These are phyloP conservation scores for Metrosideros polymorpha DNA, from an alignment of 441 rosid species.

Conservation along the genomic window DNA sequence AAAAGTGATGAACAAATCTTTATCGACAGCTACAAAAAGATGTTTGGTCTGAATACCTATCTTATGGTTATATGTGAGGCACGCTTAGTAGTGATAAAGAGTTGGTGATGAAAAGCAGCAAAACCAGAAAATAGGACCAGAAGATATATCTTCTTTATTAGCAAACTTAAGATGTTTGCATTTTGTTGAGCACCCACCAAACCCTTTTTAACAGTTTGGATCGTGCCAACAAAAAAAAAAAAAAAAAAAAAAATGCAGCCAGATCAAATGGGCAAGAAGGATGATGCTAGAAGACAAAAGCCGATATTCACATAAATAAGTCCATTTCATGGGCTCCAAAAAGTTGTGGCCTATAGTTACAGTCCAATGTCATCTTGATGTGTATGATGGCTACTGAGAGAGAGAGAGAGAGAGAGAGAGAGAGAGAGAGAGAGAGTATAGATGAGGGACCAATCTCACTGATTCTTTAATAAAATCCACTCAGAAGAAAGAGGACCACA, in stretches of 20 bases:
- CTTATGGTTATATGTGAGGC: constrained; percentile 21
- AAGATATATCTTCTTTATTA: not conserved
- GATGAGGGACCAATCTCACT: constrained; percentile 33
- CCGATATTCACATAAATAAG: not conserved
- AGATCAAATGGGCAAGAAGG: not conserved
- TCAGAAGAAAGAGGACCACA: constrained; percentile 28
- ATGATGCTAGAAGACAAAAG: not conserved
- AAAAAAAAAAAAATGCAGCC: not conserved
- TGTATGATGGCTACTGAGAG: constrained; percentile 15
- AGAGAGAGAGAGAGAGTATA: constrained; percentile 12
- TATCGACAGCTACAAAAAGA: constrained; percentile 32
- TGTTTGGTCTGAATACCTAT: constrained; percentile 10
- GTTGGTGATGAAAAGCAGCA: not conserved
- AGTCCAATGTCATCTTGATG: constrained; percentile 17
- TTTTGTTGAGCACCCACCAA: not conserved
- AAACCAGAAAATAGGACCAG: not conserved
- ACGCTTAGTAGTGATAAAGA: not conserved
- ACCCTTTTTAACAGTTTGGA: not conserved
- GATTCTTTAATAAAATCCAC: constrained; percentile 12
- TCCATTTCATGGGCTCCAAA: not conserved
- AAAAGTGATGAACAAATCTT: constrained; percentile 30
- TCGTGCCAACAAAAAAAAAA: not conserved
- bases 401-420: not conserved
- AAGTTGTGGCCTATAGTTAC: constrained; percentile 17
- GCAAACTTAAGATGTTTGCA: not conserved